Evolutionary conservation across 495 filamentous ascomycete genomes (phyloP).

Genomic region (Neurospora sp.): DNA sequence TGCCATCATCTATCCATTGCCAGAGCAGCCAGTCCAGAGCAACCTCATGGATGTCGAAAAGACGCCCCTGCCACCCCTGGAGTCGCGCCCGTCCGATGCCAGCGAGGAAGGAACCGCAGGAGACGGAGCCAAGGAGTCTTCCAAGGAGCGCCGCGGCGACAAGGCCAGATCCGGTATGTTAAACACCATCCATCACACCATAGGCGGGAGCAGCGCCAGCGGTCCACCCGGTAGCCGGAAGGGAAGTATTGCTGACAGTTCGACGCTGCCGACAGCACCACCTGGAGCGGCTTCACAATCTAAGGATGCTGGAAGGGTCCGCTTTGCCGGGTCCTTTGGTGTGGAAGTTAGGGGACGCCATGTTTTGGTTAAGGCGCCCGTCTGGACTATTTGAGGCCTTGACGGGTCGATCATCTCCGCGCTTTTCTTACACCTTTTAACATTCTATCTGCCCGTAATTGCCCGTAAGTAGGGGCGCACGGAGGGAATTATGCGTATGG

Average conservation of each 20-base stretch:
- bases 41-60: conserved; percentile 79
- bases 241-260: conserved; percentile 24
- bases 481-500: background rate
- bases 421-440: background rate
- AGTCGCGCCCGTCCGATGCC: conserved; percentile 41
- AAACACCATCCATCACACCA: conserved; percentile 15
- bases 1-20: conserved; percentile 71
- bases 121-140: conserved; percentile 34
- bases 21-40: conserved; percentile 54
- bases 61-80: conserved; percentile 58
- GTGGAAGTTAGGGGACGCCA: conserved; percentile 78
- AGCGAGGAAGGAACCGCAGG: conserved; percentile 32
- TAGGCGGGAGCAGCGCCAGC: conserved; percentile 15
- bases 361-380: conserved; percentile 80
- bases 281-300: conserved; percentile 12
- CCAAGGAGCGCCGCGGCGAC: conserved; percentile 29
- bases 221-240: conserved; percentile 22
- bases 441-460: background rate
- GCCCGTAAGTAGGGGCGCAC: background rate
- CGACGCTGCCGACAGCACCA: conserved; percentile 31
- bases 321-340: conserved; percentile 76
- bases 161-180: conserved; percentile 30
- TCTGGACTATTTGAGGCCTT: conserved; percentile 52
- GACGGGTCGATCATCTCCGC: background rate
- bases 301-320: conserved; percentile 47